These are phyloP conservation scores for Annulohypoxylon moriforme DNA, from an alignment of 495 filamentous ascomycete species.

Conservation along the genomic window DNA sequence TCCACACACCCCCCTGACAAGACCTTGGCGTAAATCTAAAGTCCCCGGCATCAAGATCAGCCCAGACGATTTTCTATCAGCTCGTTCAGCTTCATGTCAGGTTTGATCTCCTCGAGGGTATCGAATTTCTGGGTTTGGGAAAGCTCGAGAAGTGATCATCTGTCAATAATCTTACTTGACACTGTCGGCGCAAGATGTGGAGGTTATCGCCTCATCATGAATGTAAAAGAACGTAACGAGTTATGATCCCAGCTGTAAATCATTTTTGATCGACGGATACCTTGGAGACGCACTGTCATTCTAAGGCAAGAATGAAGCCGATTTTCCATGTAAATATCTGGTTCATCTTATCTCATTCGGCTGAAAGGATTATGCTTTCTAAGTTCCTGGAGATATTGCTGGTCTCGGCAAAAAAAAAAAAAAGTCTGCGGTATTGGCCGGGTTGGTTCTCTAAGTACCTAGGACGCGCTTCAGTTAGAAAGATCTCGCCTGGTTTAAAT, in stretches of 20 bases:
- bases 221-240: conserved; percentile 8
- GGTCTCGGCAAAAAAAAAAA: conserved; percentile 36
- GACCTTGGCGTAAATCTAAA: conserved; percentile 19
- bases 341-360: conserved; percentile 56
- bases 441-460: conserved; percentile 1
- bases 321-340: conserved; percentile 48
- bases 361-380: conserved; percentile 42
- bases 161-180: conserved; percentile 2
- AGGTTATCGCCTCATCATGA: conserved; percentile 30
- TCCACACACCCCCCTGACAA: conserved; percentile 28
- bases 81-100: conserved; percentile 33
- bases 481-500: neutral
- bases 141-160: conserved; percentile 18
- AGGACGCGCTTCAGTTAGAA: conserved; percentile 14
- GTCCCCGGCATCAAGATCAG: conserved; percentile 30
- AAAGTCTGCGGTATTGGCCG: neutral
- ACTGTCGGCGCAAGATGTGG: conserved; percentile 21
- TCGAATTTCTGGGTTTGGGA: neutral
- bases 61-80: conserved; percentile 11
- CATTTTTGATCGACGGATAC: conserved; percentile 46
- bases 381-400: conserved; percentile 24
- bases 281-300: conserved; percentile 23
- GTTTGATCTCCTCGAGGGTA: conserved; percentile 35
- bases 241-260: conserved; percentile 39
- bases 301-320: conserved; percentile 34